phyloP scores from a whole-genome alignment of 176 grass and related monocot species.

The Chloris gayana region DNA sequence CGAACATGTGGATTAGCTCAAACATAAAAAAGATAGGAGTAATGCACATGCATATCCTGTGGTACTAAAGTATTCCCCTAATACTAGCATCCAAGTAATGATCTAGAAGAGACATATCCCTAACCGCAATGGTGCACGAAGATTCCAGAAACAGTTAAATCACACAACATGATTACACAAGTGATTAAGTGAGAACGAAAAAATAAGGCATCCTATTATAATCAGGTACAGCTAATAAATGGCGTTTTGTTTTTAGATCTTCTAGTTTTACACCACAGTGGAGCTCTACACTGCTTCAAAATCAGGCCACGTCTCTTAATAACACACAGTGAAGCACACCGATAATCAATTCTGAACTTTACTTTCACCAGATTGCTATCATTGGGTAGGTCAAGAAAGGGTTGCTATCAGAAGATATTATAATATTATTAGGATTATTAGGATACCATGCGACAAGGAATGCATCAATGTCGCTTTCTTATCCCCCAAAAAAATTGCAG shows the following conservation, averaged over 20 bases:
- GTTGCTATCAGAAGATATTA: constrained; percentile 37
- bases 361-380: constrained; percentile 20
- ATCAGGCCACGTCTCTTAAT: not conserved
- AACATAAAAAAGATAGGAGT: constrained; percentile 39
- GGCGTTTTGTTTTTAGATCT: constrained; percentile 2
- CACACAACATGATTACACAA: constrained; percentile 28
- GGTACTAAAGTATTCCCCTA: constrained; percentile 22
- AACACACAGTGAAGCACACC: not conserved
- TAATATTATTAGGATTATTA: constrained; percentile 45
- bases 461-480: constrained; percentile 38
- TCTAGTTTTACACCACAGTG: not conserved
- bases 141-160: not conserved
- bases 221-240: constrained; percentile 4
- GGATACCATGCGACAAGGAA: constrained; percentile 29
- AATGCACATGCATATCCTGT: constrained; percentile 33
- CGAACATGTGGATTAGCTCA: constrained; percentile 17
- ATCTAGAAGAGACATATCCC: constrained; percentile 3
- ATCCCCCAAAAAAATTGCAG: constrained; percentile 31
- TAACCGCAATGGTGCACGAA: constrained; percentile 11
- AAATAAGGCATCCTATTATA: not conserved
- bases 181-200: not conserved
- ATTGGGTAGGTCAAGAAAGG: constrained; percentile 34
- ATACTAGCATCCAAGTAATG: constrained; percentile 30
- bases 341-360: constrained; percentile 24
- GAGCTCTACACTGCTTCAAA: constrained; percentile 18